phyloP scores from a whole-genome alignment of 331 rosid genomes.

The Malus hybrid region DNA sequence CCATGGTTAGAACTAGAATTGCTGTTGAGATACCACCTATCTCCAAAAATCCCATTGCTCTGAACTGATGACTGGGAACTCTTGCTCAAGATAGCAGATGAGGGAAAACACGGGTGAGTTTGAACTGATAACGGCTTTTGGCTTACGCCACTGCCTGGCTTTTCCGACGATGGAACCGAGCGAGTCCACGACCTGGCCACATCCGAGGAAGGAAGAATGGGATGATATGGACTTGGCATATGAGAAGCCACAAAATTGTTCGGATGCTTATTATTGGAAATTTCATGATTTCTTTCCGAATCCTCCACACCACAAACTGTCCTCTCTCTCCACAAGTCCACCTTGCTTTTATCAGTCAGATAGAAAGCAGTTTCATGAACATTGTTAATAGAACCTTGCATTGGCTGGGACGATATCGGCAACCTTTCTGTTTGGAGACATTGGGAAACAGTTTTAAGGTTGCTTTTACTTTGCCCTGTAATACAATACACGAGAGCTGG shows the following conservation, averaged over 20 bases:
- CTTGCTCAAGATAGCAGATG: constrained; percentile 37
- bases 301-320: constrained; percentile 37
- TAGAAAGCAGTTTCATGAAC: constrained; percentile 39
- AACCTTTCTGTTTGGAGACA: constrained; percentile 44
- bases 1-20: constrained; percentile 38
- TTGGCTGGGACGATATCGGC: constrained; percentile 39
- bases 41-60: constrained; percentile 48
- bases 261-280: constrained; percentile 33
- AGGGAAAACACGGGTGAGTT: constrained; percentile 35
- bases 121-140: constrained; percentile 55
- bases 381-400: constrained; percentile 32
- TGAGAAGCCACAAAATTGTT: constrained; percentile 35
- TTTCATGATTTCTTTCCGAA: constrained; percentile 37
- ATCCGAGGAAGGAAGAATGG: constrained; percentile 38
- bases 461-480: constrained; percentile 53
- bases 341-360: constrained; percentile 40
- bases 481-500: constrained; percentile 11
- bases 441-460: constrained; percentile 33
- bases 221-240: constrained; percentile 29
- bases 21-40: constrained; percentile 49
- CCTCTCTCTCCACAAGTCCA: constrained; percentile 47
- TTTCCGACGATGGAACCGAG: constrained; percentile 67
- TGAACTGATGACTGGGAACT: constrained; percentile 49
- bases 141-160: constrained; percentile 46
- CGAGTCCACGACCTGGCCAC: constrained; percentile 56